Evolutionary conservation across 2,329 filamentous ascomycete species (phyloP).

Genomic region (Penicillium italicum): DNA sequence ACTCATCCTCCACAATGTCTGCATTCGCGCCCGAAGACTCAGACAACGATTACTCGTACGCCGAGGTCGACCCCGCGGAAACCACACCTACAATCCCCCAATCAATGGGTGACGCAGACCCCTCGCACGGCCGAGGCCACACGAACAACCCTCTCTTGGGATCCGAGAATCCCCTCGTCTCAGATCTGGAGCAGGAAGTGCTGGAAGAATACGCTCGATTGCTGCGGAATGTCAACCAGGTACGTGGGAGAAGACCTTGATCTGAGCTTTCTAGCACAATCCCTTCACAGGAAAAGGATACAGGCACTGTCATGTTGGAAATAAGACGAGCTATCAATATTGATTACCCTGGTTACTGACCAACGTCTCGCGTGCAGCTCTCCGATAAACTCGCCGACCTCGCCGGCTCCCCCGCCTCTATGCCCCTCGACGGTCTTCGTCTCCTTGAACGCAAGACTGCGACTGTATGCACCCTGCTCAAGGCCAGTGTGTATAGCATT

Average conservation of each 20-base stretch:
- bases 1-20: conserved; percentile 14
- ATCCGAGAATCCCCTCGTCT: conserved; percentile 47
- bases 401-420: conserved; percentile 67
- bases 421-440: conserved; percentile 72
- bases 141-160: conserved; percentile 38
- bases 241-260: conserved; percentile 35
- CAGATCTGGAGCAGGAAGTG: conserved; percentile 86
- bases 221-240: conserved; percentile 86
- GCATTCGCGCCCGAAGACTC: conserved; percentile 21
- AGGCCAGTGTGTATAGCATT: conserved; percentile 98
- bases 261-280: background rate
- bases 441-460: conserved; percentile 92
- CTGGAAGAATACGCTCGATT: conserved; percentile 89
- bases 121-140: conserved; percentile 16
- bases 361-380: conserved; percentile 21
- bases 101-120: conserved; percentile 15
- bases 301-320: background rate
- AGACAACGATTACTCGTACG: conserved; percentile 20
- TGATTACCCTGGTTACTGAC: background rate
- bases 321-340: background rate
- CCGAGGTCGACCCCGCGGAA: conserved; percentile 16
- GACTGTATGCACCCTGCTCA: conserved; percentile 89
- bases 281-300: background rate
- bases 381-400: conserved; percentile 50
- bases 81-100: conserved; percentile 17